A percentile compares a stretch with the other conserved stretches of the same genome.
These are phyloP conservation scores for Eudorina sp. DNA, from an alignment of 139 green algal species.

Conservation along the genomic window DNA sequence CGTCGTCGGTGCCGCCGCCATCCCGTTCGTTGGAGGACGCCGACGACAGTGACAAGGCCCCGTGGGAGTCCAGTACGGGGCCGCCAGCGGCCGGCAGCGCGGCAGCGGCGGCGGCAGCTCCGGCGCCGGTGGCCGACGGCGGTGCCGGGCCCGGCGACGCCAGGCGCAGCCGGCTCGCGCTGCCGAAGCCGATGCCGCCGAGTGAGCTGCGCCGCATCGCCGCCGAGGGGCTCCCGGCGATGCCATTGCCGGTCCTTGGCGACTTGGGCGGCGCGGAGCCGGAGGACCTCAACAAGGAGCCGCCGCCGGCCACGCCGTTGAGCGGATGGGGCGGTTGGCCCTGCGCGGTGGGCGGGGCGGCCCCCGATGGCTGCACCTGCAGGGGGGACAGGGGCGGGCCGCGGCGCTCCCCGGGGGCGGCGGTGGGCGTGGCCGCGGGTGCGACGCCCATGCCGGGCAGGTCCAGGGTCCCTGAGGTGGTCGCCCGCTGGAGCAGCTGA, in stretches of 20 bases:
- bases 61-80: not conserved
- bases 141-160: not conserved
- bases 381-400: not conserved
- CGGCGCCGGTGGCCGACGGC: not conserved
- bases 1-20: not conserved
- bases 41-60: not conserved
- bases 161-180: not conserved
- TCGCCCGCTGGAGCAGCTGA: slow-evolving; percentile 9
- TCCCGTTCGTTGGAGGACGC: not conserved
- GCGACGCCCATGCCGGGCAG: no score
- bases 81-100: no score
- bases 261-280: not conserved
- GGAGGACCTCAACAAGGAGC: no score
- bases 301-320: no score
- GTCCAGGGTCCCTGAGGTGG: not conserved
- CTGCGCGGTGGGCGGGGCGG: no score
- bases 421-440: not conserved
- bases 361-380: no score
- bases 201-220: not conserved
- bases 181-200: not conserved
- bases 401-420: not conserved
- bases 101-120: not conserved
- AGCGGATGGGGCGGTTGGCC: no score
- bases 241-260: not conserved
- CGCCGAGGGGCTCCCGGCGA: not conserved